Base-by-base conservation (phyloP, 2,329 filamentous ascomycete genomes). In the Penicillium sclerotigenum region DNA sequence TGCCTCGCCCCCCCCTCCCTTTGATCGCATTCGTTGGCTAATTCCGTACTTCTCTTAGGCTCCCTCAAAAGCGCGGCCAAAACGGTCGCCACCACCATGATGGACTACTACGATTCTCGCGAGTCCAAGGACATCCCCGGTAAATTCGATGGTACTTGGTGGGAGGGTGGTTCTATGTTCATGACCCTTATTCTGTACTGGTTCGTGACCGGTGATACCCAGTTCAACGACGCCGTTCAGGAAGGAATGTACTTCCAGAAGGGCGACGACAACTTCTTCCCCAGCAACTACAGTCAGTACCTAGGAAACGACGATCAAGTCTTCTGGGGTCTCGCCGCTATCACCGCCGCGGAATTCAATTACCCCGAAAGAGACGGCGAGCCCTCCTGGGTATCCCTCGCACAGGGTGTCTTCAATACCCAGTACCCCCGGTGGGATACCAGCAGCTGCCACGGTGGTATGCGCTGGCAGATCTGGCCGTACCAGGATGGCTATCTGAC, bases 381-480 rank as follows among this genome's bases (percentile, higher is more conserved):
- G 53, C 85, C 88, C 0, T 86, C 88, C 58, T 96, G 89, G 89
- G 79, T 94, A 26, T 85, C 87, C 5, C 80, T 95, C 18, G 87
- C 83, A 1, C 88, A 91, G 72, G 88, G 87, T 22, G 88, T 91
- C 10, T 95, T 93, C 73, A 91, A 94, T 75, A 85, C 87, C 47
- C 90, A 91, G 68, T 83, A 84, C 3, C 75, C 75, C 7, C 83
- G 90, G 29, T 93, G 89, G 87, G 87, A 94, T 63, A 78, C 75
- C 7, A 69, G 75, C 0, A 79, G 77, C 4, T 96, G 91, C 72
- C 78, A 76, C 53, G 91, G 91, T 57, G 91, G 91, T 16, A 75
- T 96, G 64, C 84, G 88, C 60, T 96, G 91, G 91, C 91, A 96
- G 75, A 88, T 95, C 59, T 92, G 87, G 75, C 80, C 83, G 13